Percentiles rank a stretch among this genome's conserved stretches.
phyloP scores from a whole-genome alignment of 2,329 filamentous ascomycete species.

The Catunica adiposa region DNA sequence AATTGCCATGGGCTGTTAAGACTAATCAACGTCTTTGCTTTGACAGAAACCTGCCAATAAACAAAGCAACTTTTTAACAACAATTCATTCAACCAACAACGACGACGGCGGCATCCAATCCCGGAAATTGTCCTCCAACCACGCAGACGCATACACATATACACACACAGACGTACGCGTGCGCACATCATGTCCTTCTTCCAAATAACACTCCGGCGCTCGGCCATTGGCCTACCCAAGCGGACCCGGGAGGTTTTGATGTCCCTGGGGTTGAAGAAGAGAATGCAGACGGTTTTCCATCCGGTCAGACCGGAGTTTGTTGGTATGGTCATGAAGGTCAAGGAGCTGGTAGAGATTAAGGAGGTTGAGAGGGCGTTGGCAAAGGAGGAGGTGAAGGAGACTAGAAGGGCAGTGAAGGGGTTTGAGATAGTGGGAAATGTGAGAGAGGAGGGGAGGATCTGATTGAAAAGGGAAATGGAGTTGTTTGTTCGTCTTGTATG shows the following conservation, averaged over 20 bases:
- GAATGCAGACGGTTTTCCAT: constrained; percentile 78
- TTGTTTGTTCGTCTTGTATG: constrained; percentile 17
- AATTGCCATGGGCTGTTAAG: too few relatives aligned
- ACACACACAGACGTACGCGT: too few relatives aligned
- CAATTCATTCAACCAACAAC: not conserved
- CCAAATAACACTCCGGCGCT: constrained; percentile 78
- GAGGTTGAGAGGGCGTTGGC: constrained; percentile 55
- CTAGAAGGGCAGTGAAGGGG: constrained; percentile 59
- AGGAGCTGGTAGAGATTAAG: constrained; percentile 71
- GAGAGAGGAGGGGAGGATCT: constrained; percentile 12
- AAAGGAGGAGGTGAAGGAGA: constrained; percentile 50
- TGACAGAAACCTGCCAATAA: not conserved
- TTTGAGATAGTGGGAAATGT: constrained; percentile 57
- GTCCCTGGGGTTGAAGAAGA: constrained; percentile 70
- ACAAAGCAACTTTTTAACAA: not conserved
- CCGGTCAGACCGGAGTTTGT: constrained; percentile 66
- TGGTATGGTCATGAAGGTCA: constrained; percentile 85
- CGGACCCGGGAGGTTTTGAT: constrained; percentile 66
- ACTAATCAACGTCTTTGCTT: too few relatives aligned
- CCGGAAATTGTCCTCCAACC: not conserved
- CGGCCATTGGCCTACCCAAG: constrained; percentile 70
- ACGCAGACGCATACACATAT: not conserved
- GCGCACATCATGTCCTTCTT: constrained; percentile 66
- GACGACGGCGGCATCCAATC: not conserved
- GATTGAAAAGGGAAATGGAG: too few relatives aligned